Evolutionary conservation across 306 rosid genomes (phyloP), one percentile per base, ranked within the genome.

Genomic region (Quercus parvula): DNA sequence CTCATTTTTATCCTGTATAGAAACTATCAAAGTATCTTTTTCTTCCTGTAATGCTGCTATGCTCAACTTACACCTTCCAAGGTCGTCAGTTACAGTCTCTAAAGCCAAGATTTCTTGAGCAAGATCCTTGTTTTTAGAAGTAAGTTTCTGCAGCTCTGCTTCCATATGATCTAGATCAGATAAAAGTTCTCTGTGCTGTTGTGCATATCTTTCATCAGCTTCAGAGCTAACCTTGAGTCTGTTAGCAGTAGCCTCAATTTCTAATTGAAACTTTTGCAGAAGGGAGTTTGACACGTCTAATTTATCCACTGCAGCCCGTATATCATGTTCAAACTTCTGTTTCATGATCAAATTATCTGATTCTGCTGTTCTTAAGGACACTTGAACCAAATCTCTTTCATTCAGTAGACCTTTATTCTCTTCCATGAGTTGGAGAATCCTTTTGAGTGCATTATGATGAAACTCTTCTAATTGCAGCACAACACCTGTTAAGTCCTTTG

Each of bases 101-200:
- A 96, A 71, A 15, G 82, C 86, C 71, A 70, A 58, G 49, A 90
- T 82, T 86, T 93, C 94, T 67, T 87, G 81, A 71, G 83, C 85
- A 78, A 96, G 90, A 54, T 85, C 97, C 77, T 84, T 83, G 78
- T 89, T 87, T 84, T 81, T 82, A 74, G 91, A 90, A 81, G 84
- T 68, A 81, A 95, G 90, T 79, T 89, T 86, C 80, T 85, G 94
- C 78, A 95, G 87, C 82, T 91, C 96, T 73, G 84, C 79, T 82
- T 91, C 94, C 80, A 90, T 83, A 76, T 57, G 89, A 82, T 91
- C 87, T 61, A 91, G 84, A 81, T 78, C 88, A 52, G 89, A 79
- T 74, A 88, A 70, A 81, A 95, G 76, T 74, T 85, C 94, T 76
- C 22, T 82, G 76, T 93, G 90, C 78, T 84, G 88, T 82, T 82